phyloP scores from a whole-genome alignment of 2,329 filamentous ascomycete species.

The Elsinoe arachidis region DNA sequence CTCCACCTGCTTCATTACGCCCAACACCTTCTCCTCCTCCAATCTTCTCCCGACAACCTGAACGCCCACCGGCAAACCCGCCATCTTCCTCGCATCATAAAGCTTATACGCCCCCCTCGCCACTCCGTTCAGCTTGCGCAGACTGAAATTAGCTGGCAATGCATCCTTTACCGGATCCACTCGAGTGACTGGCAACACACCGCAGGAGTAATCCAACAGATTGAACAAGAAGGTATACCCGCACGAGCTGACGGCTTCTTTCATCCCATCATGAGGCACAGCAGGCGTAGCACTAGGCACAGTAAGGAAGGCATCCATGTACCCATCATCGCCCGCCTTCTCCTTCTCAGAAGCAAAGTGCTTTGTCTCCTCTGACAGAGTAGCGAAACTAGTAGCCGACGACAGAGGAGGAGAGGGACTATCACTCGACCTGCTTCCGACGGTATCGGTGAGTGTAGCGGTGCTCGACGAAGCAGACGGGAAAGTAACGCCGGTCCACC shows the following conservation, averaged over 20 bases:
- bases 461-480: background rate
- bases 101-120: conserved; percentile 76
- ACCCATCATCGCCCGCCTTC: conserved; percentile 21
- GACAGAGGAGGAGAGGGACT: background rate
- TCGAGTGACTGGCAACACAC: conserved; percentile 75
- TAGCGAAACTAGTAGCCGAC: conserved; percentile 9
- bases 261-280: conserved; percentile 78
- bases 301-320: conserved; percentile 67
- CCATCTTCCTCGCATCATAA: conserved; percentile 76
- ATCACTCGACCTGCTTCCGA: conserved; percentile 35
- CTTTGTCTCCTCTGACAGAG: conserved; percentile 27
- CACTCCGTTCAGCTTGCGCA: conserved; percentile 64
- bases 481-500: conserved; percentile 50
- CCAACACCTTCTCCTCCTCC: conserved; percentile 81
- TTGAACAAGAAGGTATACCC: conserved; percentile 95
- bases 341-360: conserved; percentile 12
- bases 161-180: conserved; percentile 63
- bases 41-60: conserved; percentile 72
- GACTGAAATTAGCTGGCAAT: conserved; percentile 53
- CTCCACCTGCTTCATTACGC: conserved; percentile 71
- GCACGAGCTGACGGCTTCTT: conserved; percentile 73
- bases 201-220: conserved; percentile 75
- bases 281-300: conserved; percentile 88
- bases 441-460: background rate
- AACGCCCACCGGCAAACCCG: conserved; percentile 76